Percentiles rank a stretch among this genome's conserved stretches.
phyloP scores from a whole-genome alignment of 495 filamentous ascomycete genomes.

The Coniosporium apollinis region DNA sequence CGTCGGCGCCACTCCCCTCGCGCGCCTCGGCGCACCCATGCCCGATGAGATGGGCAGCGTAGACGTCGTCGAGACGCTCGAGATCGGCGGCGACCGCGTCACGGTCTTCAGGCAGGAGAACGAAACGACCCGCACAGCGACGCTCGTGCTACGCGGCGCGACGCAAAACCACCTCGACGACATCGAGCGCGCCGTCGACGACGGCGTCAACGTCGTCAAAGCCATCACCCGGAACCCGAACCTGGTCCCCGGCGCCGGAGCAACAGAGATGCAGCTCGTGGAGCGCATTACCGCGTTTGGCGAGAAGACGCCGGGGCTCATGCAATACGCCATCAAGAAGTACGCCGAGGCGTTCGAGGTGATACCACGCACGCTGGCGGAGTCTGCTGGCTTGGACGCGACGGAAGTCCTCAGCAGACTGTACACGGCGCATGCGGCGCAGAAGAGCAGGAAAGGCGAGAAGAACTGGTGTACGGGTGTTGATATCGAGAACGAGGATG shows the following conservation, averaged over 20 bases:
- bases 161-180: constrained; percentile 98
- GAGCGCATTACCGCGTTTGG: constrained; percentile 77
- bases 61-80: constrained; percentile 91
- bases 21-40: constrained; percentile 93
- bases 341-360: constrained; percentile 97
- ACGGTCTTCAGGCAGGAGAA: constrained; percentile 97
- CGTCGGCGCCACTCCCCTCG: constrained; percentile 88
- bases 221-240: constrained; percentile 87
- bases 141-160: constrained; percentile 85
- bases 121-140: constrained; percentile 80
- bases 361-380: constrained; percentile 79
- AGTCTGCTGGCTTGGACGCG: constrained; percentile 86
- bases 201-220: constrained; percentile 97
- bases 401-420: constrained; percentile 84
- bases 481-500: constrained; percentile 75
- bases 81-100: constrained; percentile 96
- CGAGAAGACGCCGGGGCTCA: constrained; percentile 79
- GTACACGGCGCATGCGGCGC: constrained; percentile 59
- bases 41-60: constrained; percentile 96
- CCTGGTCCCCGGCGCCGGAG: constrained; percentile 87
- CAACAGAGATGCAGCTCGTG: constrained; percentile 87
- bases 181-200: constrained; percentile 91
- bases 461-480: constrained; percentile 81
- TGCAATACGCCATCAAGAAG: constrained; percentile 93
- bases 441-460: constrained; percentile 41